phyloP scores from a whole-genome alignment of 257 asterid genomes.

The Marsdenia floribunda region DNA sequence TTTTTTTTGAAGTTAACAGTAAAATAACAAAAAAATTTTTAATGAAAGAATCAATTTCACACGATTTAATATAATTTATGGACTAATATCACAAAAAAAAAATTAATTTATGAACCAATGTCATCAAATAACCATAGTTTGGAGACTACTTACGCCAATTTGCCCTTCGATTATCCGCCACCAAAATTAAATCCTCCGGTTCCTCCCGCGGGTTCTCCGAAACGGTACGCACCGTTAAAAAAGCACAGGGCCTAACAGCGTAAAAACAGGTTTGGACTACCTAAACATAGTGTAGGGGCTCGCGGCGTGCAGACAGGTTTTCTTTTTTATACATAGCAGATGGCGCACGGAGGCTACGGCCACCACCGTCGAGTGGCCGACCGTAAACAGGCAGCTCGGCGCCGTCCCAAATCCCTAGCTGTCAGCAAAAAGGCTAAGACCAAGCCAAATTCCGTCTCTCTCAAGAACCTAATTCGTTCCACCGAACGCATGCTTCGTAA shows the following conservation, averaged over 20 bases:
- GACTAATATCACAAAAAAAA: no score
- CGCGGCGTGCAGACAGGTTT: neutral
- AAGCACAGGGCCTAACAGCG: neutral
- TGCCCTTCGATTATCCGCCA: no score
- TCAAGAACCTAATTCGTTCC: constrained; percentile 90
- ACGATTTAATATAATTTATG: no score
- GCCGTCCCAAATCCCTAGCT: constrained; percentile 52
- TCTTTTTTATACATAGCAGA: constrained; percentile 6
- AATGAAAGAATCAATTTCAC: no score
- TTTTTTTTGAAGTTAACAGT: no score
- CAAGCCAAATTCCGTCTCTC: constrained; percentile 64
- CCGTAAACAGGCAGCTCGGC: constrained; percentile 36
- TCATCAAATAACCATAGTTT: no score
- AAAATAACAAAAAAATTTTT: no score
- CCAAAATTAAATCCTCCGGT: no score
- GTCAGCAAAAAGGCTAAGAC: constrained; percentile 60
- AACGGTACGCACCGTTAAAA: no score
- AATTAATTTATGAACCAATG: no score
- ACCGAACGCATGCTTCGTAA: constrained; percentile 84
- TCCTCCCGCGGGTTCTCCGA: neutral
- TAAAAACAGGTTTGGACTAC: neutral
- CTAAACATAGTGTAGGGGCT: neutral
- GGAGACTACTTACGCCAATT: no score
- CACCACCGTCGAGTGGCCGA: constrained; percentile 55
- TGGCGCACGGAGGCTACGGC: constrained; percentile 87